These are phyloP conservation scores for Pythium guiyangense DNA, from an alignment of 352 stramenopile species.

Conservation along the genomic window DNA sequence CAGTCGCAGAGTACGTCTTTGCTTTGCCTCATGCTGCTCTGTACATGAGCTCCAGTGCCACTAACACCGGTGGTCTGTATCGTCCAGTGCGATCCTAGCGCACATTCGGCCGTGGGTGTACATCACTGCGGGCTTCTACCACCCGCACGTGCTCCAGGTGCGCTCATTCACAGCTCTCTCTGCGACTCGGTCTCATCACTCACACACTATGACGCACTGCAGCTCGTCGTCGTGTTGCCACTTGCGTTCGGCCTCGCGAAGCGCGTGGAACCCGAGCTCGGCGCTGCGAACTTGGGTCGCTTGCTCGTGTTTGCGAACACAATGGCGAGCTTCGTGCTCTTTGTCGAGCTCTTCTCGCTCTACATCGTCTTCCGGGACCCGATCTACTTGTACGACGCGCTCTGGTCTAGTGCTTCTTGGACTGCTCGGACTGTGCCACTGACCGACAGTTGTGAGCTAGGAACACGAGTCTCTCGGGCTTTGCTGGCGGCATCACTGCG, in stretches of 20 bases:
- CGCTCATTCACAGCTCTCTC: neutral
- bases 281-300: conserved; percentile 50
- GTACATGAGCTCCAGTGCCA: no score
- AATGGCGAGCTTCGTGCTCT: conserved; percentile 63
- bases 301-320: conserved; percentile 76
- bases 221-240: conserved; percentile 65
- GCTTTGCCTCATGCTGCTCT: neutral
- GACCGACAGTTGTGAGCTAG: no score
- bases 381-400: conserved; percentile 75
- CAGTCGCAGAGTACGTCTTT: conserved; percentile 64
- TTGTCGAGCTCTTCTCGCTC: conserved; percentile 73
- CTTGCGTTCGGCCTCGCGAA: conserved; percentile 65
- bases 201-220: conserved; percentile 7
- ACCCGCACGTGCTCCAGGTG: conserved; percentile 74
- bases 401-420: no score
- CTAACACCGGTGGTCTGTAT: no score
- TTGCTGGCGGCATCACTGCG: conserved; percentile 70
- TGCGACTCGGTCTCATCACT: neutral
- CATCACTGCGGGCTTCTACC: conserved; percentile 81
- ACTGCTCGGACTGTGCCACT: conserved; percentile 10
- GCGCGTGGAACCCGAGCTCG: conserved; percentile 72
- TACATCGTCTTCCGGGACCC: conserved; percentile 83
- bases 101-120: conserved; percentile 87
- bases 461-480: conserved; percentile 67
- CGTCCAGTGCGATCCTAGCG: conserved; percentile 76